These are phyloP conservation scores for Quercus suber DNA, from an alignment of 306 rosid species.

Conservation along the genomic window DNA sequence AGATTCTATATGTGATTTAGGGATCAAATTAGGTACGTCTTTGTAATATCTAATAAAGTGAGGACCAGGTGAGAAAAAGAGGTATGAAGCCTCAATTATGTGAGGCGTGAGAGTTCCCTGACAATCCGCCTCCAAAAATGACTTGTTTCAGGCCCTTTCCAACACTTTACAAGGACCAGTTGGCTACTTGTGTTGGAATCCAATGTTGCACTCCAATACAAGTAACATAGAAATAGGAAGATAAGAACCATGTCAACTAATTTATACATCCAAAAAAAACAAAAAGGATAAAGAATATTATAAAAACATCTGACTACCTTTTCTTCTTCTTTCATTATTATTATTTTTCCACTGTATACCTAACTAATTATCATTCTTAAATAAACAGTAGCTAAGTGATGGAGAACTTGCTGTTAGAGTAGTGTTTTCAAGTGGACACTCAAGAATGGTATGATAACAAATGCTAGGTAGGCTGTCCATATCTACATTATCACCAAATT, in stretches of 20 bases:
- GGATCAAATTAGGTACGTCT: slow-evolving; percentile 15
- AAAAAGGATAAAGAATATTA: not conserved
- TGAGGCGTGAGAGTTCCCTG: slow-evolving; percentile 26
- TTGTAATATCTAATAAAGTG: not conserved
- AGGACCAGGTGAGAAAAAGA: not conserved
- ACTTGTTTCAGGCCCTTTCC: slow-evolving; percentile 12
- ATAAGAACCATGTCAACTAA: not conserved
- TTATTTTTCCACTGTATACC: not conserved
- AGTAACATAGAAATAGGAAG: not conserved
- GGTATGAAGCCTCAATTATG: slow-evolving; percentile 33
- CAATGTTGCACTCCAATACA: slow-evolving; percentile 24
- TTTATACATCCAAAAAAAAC: not conserved
- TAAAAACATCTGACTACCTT: not conserved
- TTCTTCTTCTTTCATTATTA: not conserved
- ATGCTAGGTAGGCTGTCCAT: slow-evolving; percentile 34
- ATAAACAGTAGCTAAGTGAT: not conserved
- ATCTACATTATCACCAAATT: slow-evolving; percentile 8
- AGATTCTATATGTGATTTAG: slow-evolving; percentile 2
- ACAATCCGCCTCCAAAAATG: slow-evolving; percentile 24
- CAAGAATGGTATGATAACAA: not conserved
- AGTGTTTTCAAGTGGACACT: slow-evolving; percentile 20
- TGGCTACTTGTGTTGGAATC: slow-evolving; percentile 37
- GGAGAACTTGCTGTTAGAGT: slow-evolving; percentile 19
- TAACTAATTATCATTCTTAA: not conserved
- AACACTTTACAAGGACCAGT: slow-evolving; percentile 25